phyloP scores from a whole-genome alignment of 108 stramenopile genomes.

The Fragilariopsis cylindrus region DNA sequence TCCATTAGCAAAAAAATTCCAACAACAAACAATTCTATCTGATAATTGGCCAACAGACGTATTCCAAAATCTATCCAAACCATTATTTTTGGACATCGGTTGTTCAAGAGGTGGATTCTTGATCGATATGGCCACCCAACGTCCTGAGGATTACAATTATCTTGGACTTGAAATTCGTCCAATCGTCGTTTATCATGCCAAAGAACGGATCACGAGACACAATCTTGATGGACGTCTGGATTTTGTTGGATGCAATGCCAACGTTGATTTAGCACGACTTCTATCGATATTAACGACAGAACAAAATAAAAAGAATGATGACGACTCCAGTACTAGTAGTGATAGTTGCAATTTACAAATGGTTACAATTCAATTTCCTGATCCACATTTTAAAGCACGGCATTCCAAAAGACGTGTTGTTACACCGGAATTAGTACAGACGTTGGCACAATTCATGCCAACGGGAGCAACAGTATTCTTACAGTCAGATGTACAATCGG shows the following conservation, averaged over 20 bases:
- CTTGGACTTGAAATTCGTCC: conserved; percentile 90
- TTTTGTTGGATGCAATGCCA: conserved; percentile 90
- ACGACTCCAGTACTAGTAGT: not conserved
- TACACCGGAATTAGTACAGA: conserved; percentile 59
- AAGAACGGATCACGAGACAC: conserved; percentile 60
- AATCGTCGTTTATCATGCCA: conserved; percentile 67
- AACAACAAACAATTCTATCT: conserved; percentile 56
- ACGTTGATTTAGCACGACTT: conserved; percentile 84
- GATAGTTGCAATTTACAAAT: conserved; percentile 40
- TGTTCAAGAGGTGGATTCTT: conserved; percentile 87
- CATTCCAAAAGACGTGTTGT: conserved; percentile 85
- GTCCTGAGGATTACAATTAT: conserved; percentile 68
- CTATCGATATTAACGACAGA: conserved; percentile 31
- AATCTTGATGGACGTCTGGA: conserved; percentile 46
- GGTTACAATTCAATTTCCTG: conserved; percentile 89
- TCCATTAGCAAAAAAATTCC: conserved; percentile 73
- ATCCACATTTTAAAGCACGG: conserved; percentile 87
- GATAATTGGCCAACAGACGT: conserved; percentile 68
- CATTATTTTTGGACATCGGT: conserved; percentile 86
- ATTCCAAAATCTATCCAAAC: conserved; percentile 54
- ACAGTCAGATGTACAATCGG: conserved; percentile 78
- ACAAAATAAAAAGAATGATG: not conserved
- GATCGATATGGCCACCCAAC: conserved; percentile 59
- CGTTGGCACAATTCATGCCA: conserved; percentile 66
- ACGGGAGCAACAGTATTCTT: conserved; percentile 58